phyloP scores from a whole-genome alignment of 768 basidiomycete genomes.

The Zangia roseola region DNA sequence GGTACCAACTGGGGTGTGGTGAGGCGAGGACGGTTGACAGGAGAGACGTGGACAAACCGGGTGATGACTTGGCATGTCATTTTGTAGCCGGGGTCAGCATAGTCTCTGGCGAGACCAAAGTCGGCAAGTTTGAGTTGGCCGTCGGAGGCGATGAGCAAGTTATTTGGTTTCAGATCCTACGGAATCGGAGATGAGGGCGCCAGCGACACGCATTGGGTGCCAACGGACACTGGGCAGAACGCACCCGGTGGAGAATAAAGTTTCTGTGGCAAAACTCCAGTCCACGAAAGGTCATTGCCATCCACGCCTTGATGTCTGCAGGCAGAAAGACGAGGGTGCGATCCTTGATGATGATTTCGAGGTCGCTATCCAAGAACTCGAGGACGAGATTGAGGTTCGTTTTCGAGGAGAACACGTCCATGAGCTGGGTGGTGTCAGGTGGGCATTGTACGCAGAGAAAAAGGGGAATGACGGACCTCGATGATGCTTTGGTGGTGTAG shows the following conservation, averaged over 20 bases:
- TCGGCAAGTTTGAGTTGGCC: conserved; percentile 97
- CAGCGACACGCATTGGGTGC: conserved; percentile 10
- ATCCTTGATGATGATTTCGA: conserved; percentile 97
- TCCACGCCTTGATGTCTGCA: conserved; percentile 98
- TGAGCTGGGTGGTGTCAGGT: conserved; percentile 52
- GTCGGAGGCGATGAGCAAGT: conserved; percentile 87
- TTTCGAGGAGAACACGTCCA: conserved; percentile 96
- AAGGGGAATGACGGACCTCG: conserved; percentile 50
- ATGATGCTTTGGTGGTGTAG: conserved; percentile 94
- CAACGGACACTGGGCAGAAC: conserved; percentile 28
- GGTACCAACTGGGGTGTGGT: conserved; percentile 82
- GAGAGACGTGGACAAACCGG: conserved; percentile 49
- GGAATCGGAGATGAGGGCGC: background rate
- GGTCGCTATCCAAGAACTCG: conserved; percentile 93
- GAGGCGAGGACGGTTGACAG: background rate
- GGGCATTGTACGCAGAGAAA: background rate
- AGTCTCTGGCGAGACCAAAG: conserved; percentile 97
- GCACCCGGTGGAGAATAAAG: conserved; percentile 88
- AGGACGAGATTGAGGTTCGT: conserved; percentile 96
- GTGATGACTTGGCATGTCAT: conserved; percentile 99
- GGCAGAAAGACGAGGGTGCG: conserved; percentile 87
- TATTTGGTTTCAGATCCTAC: conserved; percentile 98
- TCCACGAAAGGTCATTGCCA: conserved; percentile 96
- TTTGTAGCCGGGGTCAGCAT: conserved; percentile 89
- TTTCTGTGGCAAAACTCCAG: conserved; percentile 98